phyloP scores from a whole-genome alignment of 805 yeast species.

The Tetrapisispora namnaoensis region DNA sequence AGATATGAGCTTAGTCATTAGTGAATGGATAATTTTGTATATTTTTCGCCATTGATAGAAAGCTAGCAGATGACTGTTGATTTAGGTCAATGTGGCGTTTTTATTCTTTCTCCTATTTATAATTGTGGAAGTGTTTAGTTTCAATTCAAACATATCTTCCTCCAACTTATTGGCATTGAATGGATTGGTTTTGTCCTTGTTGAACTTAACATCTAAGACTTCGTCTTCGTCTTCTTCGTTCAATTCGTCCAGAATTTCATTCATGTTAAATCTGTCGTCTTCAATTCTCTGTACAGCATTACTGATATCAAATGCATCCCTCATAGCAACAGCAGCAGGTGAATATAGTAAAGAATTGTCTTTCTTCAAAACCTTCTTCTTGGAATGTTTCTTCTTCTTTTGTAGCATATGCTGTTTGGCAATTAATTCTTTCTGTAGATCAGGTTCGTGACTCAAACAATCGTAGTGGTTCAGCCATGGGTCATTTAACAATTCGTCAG shows the following conservation, averaged over 20 bases:
- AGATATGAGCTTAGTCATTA: no score
- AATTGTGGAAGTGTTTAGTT: constrained; percentile 32
- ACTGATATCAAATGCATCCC: constrained; percentile 79
- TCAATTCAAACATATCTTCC: constrained; percentile 29
- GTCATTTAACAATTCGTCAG: constrained; percentile 56
- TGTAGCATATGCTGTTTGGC: not conserved
- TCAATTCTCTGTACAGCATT: constrained; percentile 79
- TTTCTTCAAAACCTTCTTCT: constrained; percentile 7
- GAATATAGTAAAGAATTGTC: constrained; percentile 35
- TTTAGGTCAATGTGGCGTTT: not conserved
- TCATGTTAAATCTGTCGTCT: constrained; percentile 36
- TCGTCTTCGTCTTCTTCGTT: constrained; percentile 21
- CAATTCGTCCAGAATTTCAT: constrained; percentile 1
- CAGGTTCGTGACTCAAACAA: constrained; percentile 7
- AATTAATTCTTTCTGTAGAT: constrained; percentile 1
- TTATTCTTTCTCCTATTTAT: constrained; percentile 31
- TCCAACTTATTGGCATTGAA: constrained; percentile 6
- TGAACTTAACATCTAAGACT: constrained; percentile 12
- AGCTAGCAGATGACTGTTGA: not conserved
- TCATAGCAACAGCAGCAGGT: constrained; percentile 71
- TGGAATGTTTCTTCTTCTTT: constrained; percentile 15
- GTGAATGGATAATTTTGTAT: no score
- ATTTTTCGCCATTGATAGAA: no score
- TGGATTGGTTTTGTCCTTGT: not conserved
- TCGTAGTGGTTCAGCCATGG: constrained; percentile 49